Base-by-base conservation (phyloP, 2,329 filamentous ascomycete species). In the Colletotrichum spaethianum region DNA sequence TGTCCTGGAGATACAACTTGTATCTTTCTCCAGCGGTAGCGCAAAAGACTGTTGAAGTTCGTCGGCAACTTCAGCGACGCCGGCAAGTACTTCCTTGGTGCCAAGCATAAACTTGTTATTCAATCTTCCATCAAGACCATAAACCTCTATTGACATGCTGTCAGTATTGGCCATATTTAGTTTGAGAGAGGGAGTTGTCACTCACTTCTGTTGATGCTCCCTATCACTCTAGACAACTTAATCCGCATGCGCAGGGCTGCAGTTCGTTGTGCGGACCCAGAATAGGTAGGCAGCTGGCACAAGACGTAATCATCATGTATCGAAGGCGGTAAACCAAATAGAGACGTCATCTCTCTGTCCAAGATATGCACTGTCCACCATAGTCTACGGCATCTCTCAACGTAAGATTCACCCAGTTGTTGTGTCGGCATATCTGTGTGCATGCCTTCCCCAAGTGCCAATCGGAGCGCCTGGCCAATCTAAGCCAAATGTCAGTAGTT, bases 361-460 rank as follows among this genome's bases (percentile, higher is more conserved):
- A 89, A 77, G 1, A 89, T 80, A 50, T 87, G 88, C 0, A 88
- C 81, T 0, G 87, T 89, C 86, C 87, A 89, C 86, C 86, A 89
- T 12, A 87, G 80, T 42, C 83, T 83, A 1, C 86, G 84, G 63
- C 83, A 86, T 62, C 87, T 77, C 70, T 88, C 82, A 0, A 86
- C 83, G 1, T 82, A 74, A 0, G 75, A 71, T 1, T 83, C 81
- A 0, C 83, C 83, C 0, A 88, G 73, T 28, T 85, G 79, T 2
- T 81, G 77, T 0, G 79, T 78, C 0, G 82, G 83, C 85, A 89
- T 87, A 36, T 87, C 81, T 0, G 86, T 87, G 68, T 89, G 86
- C 83, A 89, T 85, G 1, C 87, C 87, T 62, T 87, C 80, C 0
- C 80, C 82, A 14, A 88, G 75, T 0, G 86, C 85, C 40, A 87